Conservation (phyloP, 352 stramenopile species). For the Pythium pectinolyticum region DNA sequence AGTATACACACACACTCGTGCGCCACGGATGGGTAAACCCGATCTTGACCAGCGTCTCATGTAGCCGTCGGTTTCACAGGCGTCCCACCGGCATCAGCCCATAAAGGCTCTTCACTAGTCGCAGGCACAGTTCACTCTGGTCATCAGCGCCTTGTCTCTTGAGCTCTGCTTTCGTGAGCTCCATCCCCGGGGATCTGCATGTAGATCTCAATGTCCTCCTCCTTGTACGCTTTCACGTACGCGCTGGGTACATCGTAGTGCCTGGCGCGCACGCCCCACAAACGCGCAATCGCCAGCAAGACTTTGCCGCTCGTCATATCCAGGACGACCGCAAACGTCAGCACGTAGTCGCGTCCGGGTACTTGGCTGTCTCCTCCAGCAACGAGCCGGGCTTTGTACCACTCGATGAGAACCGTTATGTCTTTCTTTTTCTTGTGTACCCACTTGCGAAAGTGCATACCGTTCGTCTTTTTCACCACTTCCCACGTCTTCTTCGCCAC, state of each 20-base stretch:
- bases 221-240: slow-evolving; percentile 33
- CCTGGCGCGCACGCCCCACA: slow-evolving; percentile 25
- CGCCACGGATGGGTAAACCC: no score
- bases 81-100: no score
- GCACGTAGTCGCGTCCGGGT: slow-evolving; percentile 19
- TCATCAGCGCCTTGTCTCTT: slow-evolving; percentile 7
- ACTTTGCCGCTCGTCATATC: slow-evolving; percentile 32
- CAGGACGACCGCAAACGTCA: slow-evolving; percentile 32
- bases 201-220: slow-evolving; percentile 28
- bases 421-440: slow-evolving; percentile 33
- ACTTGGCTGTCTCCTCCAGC: slow-evolving; percentile 28
- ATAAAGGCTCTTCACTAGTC: slow-evolving; percentile 23
- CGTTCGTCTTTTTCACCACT: background rate
- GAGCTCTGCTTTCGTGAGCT: slow-evolving; percentile 9
- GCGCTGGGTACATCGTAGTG: slow-evolving; percentile 38
- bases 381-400: slow-evolving; percentile 24
- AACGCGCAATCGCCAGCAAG: slow-evolving; percentile 9
- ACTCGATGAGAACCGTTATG: slow-evolving; percentile 12
- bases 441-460: slow-evolving; percentile 32
- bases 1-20: no score
- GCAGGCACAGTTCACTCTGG: slow-evolving; percentile 12
- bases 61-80: no score
- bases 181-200: slow-evolving; percentile 27
- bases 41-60: no score
- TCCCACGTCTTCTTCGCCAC: background rate